phyloP scores from a whole-genome alignment of 768 basidiomycete genomes.

The Mycena galopus region DNA sequence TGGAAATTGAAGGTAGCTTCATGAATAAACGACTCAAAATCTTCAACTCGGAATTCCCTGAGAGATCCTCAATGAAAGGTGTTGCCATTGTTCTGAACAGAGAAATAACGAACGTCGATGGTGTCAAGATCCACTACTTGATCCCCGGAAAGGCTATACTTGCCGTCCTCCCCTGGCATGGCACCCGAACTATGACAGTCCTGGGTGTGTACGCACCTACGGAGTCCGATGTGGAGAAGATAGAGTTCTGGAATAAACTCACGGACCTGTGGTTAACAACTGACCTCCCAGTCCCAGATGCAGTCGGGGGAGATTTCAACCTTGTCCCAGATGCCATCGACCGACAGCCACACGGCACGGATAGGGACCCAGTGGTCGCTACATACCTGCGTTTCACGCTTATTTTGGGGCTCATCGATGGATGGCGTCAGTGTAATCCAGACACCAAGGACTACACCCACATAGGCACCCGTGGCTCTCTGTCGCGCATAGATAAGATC shows the following conservation, averaged over 20 bases:
- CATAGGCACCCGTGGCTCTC: not conserved
- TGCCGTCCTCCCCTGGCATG: slow-evolving; percentile 19
- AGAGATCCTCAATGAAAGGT: not conserved
- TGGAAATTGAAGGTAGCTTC: too few species aligned
- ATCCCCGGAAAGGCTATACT: slow-evolving; percentile 22
- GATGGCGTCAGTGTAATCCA: slow-evolving; percentile 13
- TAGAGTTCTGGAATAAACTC: not conserved
- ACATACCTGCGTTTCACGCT: slow-evolving; percentile 8
- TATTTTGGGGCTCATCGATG: slow-evolving; percentile 1
- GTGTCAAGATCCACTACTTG: not conserved
- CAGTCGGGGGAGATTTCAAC: not conserved
- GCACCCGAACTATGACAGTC: not conserved
- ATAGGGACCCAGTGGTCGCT: not conserved
- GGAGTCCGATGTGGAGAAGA: slow-evolving; percentile 12
- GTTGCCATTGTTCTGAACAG: slow-evolving; percentile 35
- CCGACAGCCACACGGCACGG: not conserved
- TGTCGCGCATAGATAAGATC: slow-evolving; percentile 31
- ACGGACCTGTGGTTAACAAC: not conserved
- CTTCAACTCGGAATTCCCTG: not conserved
- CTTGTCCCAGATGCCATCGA: slow-evolving; percentile 4
- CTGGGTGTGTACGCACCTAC: slow-evolving; percentile 23
- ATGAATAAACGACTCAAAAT: not conserved
- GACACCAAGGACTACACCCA: slow-evolving; percentile 24
- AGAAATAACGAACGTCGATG: not conserved
- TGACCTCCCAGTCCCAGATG: slow-evolving; percentile 10